Evolutionary conservation across 2,329 filamentous ascomycete species (phyloP).

Genomic region (Knoxdaviesia proteae): DNA sequence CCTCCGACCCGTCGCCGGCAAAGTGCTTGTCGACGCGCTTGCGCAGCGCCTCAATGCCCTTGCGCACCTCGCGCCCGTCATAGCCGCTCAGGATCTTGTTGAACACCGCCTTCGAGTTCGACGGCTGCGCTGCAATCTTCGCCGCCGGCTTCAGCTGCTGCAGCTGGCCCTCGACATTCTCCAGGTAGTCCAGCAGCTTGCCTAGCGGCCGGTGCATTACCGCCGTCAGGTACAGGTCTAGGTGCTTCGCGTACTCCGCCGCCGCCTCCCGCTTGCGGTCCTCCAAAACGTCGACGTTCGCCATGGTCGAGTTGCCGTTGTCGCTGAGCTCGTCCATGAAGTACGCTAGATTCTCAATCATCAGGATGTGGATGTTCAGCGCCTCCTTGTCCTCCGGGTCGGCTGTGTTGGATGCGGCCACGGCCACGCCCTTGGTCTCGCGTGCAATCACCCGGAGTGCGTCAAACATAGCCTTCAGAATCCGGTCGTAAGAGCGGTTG

Average conservation of each 20-base stretch:
- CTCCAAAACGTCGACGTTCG: constrained; percentile 53
- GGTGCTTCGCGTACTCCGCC: constrained; percentile 65
- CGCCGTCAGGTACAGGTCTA: constrained; percentile 68
- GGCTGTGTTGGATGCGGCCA: constrained; percentile 18
- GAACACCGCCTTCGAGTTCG: constrained; percentile 62
- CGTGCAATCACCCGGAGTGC: constrained; percentile 83
- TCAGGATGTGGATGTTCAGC: constrained; percentile 86
- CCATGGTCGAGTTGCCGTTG: constrained; percentile 15
- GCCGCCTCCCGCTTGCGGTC: constrained; percentile 65
- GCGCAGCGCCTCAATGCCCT: constrained; percentile 72
- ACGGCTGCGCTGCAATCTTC: constrained; percentile 57
- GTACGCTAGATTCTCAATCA: constrained; percentile 98
- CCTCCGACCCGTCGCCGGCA: constrained; percentile 70
- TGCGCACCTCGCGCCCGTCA: constrained; percentile 67
- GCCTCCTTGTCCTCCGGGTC: constrained; percentile 82
- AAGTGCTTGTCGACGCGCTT: constrained; percentile 97
- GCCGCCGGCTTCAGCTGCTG: constrained; percentile 35
- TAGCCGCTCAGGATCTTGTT: constrained; percentile 69
- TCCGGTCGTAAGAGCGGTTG: constrained; percentile 69
- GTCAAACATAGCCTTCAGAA: constrained; percentile 93
- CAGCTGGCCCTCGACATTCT: constrained; percentile 62
- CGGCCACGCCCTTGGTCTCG: constrained; percentile 35
- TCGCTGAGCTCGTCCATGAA: constrained; percentile 75
- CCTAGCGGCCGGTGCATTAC: constrained; percentile 79
- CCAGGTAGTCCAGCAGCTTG: constrained; percentile 77